These are phyloP conservation scores for Xylaria digitata DNA, from an alignment of 2,329 filamentous ascomycete species.

Conservation along the genomic window DNA sequence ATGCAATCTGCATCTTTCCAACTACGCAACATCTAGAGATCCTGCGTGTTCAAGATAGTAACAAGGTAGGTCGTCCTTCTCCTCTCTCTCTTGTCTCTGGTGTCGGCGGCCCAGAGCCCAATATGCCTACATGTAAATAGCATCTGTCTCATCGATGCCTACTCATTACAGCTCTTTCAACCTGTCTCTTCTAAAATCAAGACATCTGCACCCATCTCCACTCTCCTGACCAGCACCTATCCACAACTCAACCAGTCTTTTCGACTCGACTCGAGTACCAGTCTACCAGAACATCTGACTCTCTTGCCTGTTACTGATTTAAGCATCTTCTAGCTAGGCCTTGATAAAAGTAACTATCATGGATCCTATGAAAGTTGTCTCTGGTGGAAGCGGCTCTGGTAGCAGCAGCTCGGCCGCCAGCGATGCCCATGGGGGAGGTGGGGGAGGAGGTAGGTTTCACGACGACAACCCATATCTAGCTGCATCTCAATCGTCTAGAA, in stretches of 20 bases:
- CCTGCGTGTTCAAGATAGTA: too few species aligned
- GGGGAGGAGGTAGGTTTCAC: constrained; percentile 24
- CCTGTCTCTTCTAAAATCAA: background rate
- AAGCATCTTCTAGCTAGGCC: background rate
- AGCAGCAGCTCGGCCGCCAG: background rate
- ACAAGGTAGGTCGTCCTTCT: background rate
- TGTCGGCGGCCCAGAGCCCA: background rate
- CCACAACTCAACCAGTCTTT: background rate
- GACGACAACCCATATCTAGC: background rate
- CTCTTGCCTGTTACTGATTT: background rate
- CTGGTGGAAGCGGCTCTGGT: background rate
- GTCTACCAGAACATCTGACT: background rate
- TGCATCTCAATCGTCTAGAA: too few species aligned
- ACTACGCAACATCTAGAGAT: too few species aligned
- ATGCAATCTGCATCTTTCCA: background rate
- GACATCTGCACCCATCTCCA: background rate
- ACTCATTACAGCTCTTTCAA: background rate
- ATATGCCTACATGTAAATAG: background rate
- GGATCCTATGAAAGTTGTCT: background rate
- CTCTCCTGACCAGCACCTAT: background rate
- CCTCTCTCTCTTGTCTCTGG: background rate
- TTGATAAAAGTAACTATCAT: background rate
- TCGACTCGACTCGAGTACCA: background rate
- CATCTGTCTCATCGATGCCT: background rate
- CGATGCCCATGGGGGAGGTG: constrained; percentile 1